Evolutionary conservation across 139 green algal genomes (phyloP), one percentile per base, ranked within the genome.

Genomic region (Asterochloris sp.): DNA sequence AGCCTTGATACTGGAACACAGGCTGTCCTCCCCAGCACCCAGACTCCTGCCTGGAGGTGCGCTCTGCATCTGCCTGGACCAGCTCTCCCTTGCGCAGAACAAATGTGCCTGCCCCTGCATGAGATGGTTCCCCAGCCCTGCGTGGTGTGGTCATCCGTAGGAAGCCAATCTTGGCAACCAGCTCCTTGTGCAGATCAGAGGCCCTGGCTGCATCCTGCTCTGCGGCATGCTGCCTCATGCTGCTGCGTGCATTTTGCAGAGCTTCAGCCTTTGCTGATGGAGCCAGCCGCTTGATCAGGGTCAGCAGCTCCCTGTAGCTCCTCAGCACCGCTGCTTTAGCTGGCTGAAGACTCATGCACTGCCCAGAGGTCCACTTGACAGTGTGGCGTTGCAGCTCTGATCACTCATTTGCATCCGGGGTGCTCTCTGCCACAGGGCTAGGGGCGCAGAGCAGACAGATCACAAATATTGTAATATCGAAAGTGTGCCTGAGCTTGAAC

Each of bases 151-250:
- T 84, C n/a, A 88, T 90, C 16, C 86, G 83, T 78, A 94, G 79
- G 67, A 88, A 94, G 77, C 89, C 86, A 62, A 94, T 90, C 24
- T 87, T 87, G 23, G 85, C 84, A 10, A 86, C 82, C 26, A 94
- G 77, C 69, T 91, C 60, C 81, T 90, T 91, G 24, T 91, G 83
- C 73, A 88, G 29, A 23, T 94, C 91, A 0, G 82, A 82, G 4
- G 71, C 78, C 62, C 83, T 76, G 0, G 77, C 69, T 38, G 76
- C 60, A 54, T 91, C 85, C 0, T 60, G 27, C 67, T 92, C 87
- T 28, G 21, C 19, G 10, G 54, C 64, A 69, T 92, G 81, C 16
- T 62, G 28, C 19, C 81, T 69, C 19, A 94, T 75, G 12, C 66
- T 69, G 0, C 24, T 12, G 4, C 79, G 79, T 1, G 90, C 89